A percentile compares a stretch with the other conserved stretches of the same genome.
Conservation (phyloP, 2,329 filamentous ascomycete species). For the Exophiala sp. region DNA sequence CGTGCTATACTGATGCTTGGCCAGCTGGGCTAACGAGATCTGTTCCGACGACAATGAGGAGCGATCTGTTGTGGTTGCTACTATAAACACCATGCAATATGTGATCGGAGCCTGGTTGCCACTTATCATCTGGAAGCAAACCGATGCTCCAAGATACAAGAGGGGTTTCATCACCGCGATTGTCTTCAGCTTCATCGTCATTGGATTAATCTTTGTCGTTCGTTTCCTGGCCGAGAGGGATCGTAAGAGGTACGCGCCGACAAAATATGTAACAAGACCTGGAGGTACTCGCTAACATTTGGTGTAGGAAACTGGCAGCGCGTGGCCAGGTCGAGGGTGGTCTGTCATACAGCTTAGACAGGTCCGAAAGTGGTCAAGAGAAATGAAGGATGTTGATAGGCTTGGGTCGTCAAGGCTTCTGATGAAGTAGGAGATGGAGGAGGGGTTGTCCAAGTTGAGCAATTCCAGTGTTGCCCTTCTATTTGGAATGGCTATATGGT, state of each 20-base stretch:
- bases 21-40: conserved; percentile 48
- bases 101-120: conserved; percentile 64
- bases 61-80: conserved; percentile 56
- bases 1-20: background rate
- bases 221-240: conserved; percentile 4
- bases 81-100: conserved; percentile 64
- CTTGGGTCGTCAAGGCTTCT: no score
- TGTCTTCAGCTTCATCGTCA: conserved; percentile 6
- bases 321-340: background rate
- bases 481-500: no score
- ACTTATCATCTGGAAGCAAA: conserved; percentile 50
- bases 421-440: no score
- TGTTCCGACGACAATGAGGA: conserved; percentile 57
- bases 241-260: background rate
- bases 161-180: conserved; percentile 47
- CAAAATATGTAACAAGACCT: background rate
- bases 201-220: conserved; percentile 4
- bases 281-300: background rate
- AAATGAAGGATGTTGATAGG: no score
- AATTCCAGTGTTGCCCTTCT: no score
- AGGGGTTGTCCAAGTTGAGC: no score
- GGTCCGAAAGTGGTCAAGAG: no score
- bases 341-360: background rate
- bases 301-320: background rate
- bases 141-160: conserved; percentile 53